Base-by-base conservation (phyloP, 73 alveolate genomes). In the Stentor roeselii region DNA sequence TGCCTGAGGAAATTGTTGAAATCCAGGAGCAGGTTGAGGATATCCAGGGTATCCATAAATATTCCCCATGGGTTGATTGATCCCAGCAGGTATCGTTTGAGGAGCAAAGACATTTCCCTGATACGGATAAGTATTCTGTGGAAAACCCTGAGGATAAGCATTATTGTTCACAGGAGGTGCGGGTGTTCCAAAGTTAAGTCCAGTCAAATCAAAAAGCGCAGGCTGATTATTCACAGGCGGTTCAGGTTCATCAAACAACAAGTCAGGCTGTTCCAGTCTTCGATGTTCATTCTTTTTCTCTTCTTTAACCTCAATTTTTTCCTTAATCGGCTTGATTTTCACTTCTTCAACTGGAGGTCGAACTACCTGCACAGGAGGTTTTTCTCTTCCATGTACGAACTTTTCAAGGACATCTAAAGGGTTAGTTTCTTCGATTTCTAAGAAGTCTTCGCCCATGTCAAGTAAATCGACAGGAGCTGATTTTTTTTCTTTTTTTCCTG, bases 381-480 rank as follows among this genome's bases (percentile, higher is more conserved):
- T 21, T 84, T 83, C 67, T 11, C 80, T n/a, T 67, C 80, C 80
- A 21, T 32, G 37, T 21, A 67, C 80, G 37, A 21, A 67, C 39
- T 76, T 76, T n/a, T 37, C 67, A 14, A 76, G 84, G 40, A 14
- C 59, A 2, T 76, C 60, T 14, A 76, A 27, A 15, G 76, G 84
- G 39, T 37, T 39, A 21, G 78, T 41, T 80, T 60, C 89, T 36
- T 78, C 34, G 3, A 83, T 37, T 78, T 84, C 40, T 21, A 83
- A 83, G 36, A 82, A 27, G 61, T 84, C 86, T 3, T 59, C 82
- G 27, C 89, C 91, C 30, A 87, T 60, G 74, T 83, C 91, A 3
- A 87, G 76, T 3, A 88, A 75, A 50, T 89, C 87, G n/a, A n/a
- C n/a, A 11, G 67, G 21, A 50, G 67, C 67, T 11, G 21, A 21